Percentiles rank a stretch among this genome's conserved stretches.
Conservation (phyloP, 1,284 basidiomycete species). For the Salmacisia buchloeana region DNA sequence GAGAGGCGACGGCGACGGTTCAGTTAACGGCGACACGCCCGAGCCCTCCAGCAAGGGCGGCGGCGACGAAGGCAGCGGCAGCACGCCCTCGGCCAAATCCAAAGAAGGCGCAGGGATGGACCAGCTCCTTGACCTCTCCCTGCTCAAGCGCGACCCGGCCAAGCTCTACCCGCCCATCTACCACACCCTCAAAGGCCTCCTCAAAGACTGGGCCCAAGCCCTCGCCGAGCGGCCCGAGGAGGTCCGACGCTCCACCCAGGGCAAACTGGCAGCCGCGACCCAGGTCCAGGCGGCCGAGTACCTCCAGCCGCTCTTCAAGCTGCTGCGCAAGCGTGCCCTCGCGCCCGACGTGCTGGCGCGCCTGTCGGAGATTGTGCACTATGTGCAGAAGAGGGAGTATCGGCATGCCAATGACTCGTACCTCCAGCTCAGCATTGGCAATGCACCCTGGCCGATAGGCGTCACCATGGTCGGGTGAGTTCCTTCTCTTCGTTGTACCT, state of each 20-base stretch:
- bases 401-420: constrained; percentile 94
- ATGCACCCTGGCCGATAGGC: constrained; percentile 98
- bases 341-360: constrained; percentile 77
- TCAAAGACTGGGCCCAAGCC: constrained; percentile 92
- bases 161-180: constrained; percentile 96
- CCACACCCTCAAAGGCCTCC: constrained; percentile 78
- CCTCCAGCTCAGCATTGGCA: constrained; percentile 90
- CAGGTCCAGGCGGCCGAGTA: constrained; percentile 94
- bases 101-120: constrained; percentile 44
- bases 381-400: constrained; percentile 92
- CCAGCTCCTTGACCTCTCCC: constrained; percentile 54
- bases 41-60: constrained; percentile 8
- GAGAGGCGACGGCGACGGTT: constrained; percentile 13
- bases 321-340: constrained; percentile 72
- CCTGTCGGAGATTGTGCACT: constrained; percentile 89
- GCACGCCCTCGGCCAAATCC: neutral
- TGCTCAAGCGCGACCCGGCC: constrained; percentile 88
- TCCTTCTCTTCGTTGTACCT: neutral
- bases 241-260: constrained; percentile 78
- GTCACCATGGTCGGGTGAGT: constrained; percentile 93
- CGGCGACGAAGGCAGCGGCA: neutral
- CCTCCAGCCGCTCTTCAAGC: constrained; percentile 91
- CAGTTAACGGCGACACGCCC: neutral
- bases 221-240: constrained; percentile 79
- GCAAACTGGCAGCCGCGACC: constrained; percentile 87